A percentile compares a stretch with the other conserved stretches of the same genome.
phyloP scores from a whole-genome alignment of 2,329 filamentous ascomycete species.

The Aspergillus chevalieri region DNA sequence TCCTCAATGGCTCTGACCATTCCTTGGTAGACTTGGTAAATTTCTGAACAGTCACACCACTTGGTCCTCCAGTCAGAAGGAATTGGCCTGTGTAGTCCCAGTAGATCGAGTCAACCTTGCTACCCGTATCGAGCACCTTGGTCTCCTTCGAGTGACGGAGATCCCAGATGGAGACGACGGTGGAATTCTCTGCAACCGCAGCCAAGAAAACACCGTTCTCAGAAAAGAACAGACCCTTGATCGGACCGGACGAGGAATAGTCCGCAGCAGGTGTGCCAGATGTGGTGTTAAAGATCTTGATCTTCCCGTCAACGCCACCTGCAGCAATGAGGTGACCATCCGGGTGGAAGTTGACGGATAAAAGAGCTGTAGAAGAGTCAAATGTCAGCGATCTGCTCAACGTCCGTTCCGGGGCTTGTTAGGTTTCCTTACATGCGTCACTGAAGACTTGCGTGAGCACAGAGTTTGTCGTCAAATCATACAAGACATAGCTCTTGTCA shows the following conservation, averaged over 20 bases:
- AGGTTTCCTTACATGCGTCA: slow-evolving; percentile 61
- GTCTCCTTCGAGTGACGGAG: slow-evolving; percentile 75
- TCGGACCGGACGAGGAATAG: slow-evolving; percentile 60
- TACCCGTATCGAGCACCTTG: slow-evolving; percentile 81
- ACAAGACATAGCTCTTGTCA: slow-evolving; percentile 89
- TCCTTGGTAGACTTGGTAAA: slow-evolving; percentile 80
- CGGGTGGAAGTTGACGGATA: slow-evolving; percentile 80
- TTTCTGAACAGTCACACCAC: slow-evolving; percentile 79
- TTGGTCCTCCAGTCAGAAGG: slow-evolving; percentile 71
- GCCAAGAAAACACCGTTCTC: slow-evolving; percentile 98
- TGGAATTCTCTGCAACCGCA: slow-evolving; percentile 69
- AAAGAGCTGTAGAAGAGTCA: slow-evolving; percentile 53
- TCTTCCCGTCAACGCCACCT: slow-evolving; percentile 70
- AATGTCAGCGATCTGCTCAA: slow-evolving; percentile 1
- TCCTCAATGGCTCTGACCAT: slow-evolving; percentile 81
- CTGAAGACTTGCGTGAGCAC: slow-evolving; percentile 73
- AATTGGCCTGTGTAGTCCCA: slow-evolving; percentile 98
- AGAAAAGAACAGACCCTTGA: slow-evolving; percentile 76
- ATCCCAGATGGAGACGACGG: slow-evolving; percentile 80
- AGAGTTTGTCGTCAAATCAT: slow-evolving; percentile 65
- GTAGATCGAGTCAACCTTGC: slow-evolving; percentile 64
- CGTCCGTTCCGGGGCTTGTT: not conserved
- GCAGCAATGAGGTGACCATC: slow-evolving; percentile 91
- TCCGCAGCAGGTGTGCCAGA: slow-evolving; percentile 69
- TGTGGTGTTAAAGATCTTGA: slow-evolving; percentile 85